Evolutionary conservation across 2,329 filamentous ascomycete genomes (phyloP), one percentile per base, ranked within the genome.

Genomic region (Microdochium trichocladiopsis): DNA sequence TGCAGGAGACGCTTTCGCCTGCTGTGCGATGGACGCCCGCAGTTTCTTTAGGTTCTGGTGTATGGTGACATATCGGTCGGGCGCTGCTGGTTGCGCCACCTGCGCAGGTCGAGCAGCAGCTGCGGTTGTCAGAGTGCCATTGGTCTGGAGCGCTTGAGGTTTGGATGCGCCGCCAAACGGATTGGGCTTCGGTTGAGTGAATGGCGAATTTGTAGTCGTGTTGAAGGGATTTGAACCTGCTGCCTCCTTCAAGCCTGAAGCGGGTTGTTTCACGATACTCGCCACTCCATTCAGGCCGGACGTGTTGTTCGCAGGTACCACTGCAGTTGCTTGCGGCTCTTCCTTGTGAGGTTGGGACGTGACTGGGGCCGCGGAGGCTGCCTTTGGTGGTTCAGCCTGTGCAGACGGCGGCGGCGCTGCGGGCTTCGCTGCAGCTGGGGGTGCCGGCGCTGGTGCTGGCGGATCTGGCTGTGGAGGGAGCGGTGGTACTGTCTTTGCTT

Each of bases 1-100:
- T 63, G 68, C 57, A 66, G 60, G 66, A 57, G 85, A 80, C 22
- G 73, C 70, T 60, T 83, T 82, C 4, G 75, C 75, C 58, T 84
- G 75, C 3, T 76, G 69, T 2, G 64, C 62, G 50, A 88, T 59
- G n/a, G 58, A 69, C 3, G 60, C 63, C 21, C 73, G 69, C 9
- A 84, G 69, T 33, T 78, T 75, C 54, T 80, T 95, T 23, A 95
- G 74, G 41, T 80, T 81, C 54, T 81, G 74, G 62, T 93, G 88
- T 24, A 94, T 81, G 52, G 77, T 67, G 2, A 68, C 55, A 56
- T 82, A 78, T 51, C 75, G 70, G 55, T 80, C 74, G n/a, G 22
- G 18, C 9, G 41, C 48, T 31, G 54, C 47, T 23, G 25, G 22
- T 25, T 25, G n/a, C n/a, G n/a, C n/a, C n/a, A n/a, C n/a, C n/a